A percentile compares a stretch with the other conserved stretches of the same genome.
phyloP scores from a whole-genome alignment of 2,329 filamentous ascomycete species.

The Lachnellula arida region DNA sequence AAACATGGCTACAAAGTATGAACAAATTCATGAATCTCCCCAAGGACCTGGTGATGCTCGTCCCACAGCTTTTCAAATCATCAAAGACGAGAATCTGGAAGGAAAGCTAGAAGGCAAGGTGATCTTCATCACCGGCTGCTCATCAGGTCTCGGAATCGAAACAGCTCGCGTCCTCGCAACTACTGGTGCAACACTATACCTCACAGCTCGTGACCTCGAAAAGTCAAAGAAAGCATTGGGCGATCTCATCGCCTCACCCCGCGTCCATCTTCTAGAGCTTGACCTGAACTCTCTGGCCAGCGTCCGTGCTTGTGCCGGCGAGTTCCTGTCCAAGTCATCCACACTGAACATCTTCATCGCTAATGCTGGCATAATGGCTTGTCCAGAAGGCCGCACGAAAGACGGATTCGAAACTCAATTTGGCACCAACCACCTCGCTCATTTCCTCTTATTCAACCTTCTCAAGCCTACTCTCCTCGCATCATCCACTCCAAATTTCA shows the following conservation, averaged over 20 bases:
- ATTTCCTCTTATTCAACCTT: conserved; percentile 50
- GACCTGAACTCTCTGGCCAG: conserved; percentile 31
- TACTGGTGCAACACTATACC: conserved; percentile 34
- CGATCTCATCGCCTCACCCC: conserved; percentile 37
- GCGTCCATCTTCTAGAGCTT: conserved; percentile 31
- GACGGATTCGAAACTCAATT: conserved; percentile 49
- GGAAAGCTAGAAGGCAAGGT: conserved; percentile 36
- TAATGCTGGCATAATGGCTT: conserved; percentile 23
- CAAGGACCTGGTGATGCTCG: conserved; percentile 8
- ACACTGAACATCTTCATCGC: conserved; percentile 30
- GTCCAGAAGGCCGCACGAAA: conserved; percentile 32
- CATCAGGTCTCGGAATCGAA: conserved; percentile 35
- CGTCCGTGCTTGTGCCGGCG: conserved; percentile 28
- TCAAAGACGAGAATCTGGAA: conserved; percentile 30
- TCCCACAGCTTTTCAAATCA: conserved; percentile 28
- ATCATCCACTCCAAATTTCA: conserved; percentile 35
- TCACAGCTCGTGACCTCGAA: conserved; percentile 32
- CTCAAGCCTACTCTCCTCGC: conserved; percentile 41
- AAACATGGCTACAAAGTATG: background rate
- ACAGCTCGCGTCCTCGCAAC: conserved; percentile 32
- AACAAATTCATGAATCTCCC: background rate
- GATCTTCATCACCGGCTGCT: conserved; percentile 35
- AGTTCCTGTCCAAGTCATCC: conserved; percentile 26
- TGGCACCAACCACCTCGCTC: conserved; percentile 48
- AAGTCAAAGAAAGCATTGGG: conserved; percentile 30